Evolutionary conservation across 306 rosid genomes (phyloP), one percentile per base, ranked within the genome.

Genomic region (Rubus parviflorus): DNA sequence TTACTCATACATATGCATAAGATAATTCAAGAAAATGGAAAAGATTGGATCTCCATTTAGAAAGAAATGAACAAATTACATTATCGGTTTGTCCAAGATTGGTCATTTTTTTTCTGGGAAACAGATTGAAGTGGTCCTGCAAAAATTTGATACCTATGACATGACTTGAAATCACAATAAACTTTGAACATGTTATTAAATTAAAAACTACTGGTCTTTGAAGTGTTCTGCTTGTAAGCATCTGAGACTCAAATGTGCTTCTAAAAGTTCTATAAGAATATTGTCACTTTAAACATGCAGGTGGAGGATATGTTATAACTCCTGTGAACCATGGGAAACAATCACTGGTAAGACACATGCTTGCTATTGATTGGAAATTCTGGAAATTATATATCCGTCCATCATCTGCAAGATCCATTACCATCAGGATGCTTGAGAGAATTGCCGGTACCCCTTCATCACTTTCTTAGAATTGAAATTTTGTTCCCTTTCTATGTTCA

Each of bases 271-370:
- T 74, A 3, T 46, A 56, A 51, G 57, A 19, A 66, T 40, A 47
- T 49, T 9, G 9, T 61, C 53, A 22, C 48, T 66, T 56, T 35
- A 47, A 42, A 45, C 46, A 67, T 83, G 45, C 56, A 94, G 98
- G 98, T 82, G 98, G 98, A 83, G 98, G 98, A 80, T 94, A 67
- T 79, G 93, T 94, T 66, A 76, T 94, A 75, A 88, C 90, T 81
- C 98, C 98, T 30, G 87, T 86, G 25, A 86, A 83, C 83, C 83
- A 89, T 38, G 94, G 97, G 81, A 89, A 88, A 20, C 89, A 85
- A 15, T 88, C 98, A 7, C 81, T 91, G 37, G 96, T 94, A 58
- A 91, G 85, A 58, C 98, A 94, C 84, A 94, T 91, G 96, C 97
- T 94, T 88, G 86, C 98, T 35, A 68, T 94, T 73, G 96, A 94